phyloP scores from a whole-genome alignment of 495 filamentous ascomycete species.

The Hypoxylon lenormandii region DNA sequence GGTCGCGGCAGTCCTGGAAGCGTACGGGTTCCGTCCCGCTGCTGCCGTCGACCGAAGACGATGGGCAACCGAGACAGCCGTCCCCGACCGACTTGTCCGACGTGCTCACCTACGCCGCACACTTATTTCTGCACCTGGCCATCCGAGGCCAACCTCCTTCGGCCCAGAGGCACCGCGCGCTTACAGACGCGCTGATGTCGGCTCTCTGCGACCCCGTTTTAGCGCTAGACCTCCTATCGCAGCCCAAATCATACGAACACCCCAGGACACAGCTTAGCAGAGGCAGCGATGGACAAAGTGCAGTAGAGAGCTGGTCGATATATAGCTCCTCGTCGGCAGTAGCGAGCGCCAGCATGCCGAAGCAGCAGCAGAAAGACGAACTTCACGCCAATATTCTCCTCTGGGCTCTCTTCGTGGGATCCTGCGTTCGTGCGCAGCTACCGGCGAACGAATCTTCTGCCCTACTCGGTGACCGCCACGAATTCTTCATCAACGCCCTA shows the following conservation, averaged over 20 bases:
- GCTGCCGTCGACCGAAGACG: slow-evolving; percentile 17
- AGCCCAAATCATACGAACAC: slow-evolving; percentile 32
- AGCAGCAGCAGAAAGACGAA: slow-evolving; percentile 39
- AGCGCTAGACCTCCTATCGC: slow-evolving; percentile 42
- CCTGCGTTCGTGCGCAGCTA: slow-evolving; percentile 43
- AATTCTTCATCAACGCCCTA: slow-evolving; percentile 46
- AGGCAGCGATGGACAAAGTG: slow-evolving; percentile 19
- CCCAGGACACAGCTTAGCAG: slow-evolving; percentile 26
- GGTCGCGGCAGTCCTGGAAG: slow-evolving; percentile 28
- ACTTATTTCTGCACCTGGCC: slow-evolving; percentile 49
- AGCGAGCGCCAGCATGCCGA: slow-evolving; percentile 7
- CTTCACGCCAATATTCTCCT: slow-evolving; percentile 48
- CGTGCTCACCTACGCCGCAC: slow-evolving; percentile 43
- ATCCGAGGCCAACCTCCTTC: slow-evolving; percentile 49
- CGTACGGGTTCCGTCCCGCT: slow-evolving; percentile 27
- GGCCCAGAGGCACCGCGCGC: slow-evolving; percentile 44
- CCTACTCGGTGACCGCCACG: slow-evolving; percentile 38
- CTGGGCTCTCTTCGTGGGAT: slow-evolving; percentile 48
- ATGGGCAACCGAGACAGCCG: slow-evolving; percentile 14
- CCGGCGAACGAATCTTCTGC: slow-evolving; percentile 10
- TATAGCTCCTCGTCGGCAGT: slow-evolving; percentile 41
- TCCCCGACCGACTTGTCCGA: slow-evolving; percentile 46
- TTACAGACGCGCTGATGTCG: slow-evolving; percentile 45
- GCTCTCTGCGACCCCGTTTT: slow-evolving; percentile 42
- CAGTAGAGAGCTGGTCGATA: slow-evolving; percentile 45